Base-by-base conservation (phyloP, 805 yeast species). In the Lachancea sp. region DNA sequence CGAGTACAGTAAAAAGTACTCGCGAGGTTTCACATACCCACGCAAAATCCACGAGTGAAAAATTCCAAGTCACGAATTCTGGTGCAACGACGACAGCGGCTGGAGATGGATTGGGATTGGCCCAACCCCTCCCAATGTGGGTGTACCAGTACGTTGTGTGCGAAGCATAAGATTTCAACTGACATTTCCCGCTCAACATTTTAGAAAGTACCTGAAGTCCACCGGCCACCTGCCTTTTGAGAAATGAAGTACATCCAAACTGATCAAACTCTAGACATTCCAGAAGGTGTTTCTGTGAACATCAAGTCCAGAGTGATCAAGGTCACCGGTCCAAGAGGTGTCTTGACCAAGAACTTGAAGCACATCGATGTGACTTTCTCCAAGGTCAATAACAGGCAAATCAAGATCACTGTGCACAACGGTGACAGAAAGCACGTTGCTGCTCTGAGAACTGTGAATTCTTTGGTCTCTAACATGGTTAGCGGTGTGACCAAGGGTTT, bases 401-500 rank as follows among this genome's bases (percentile, higher is more conserved):
- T 92, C 74, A 84, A 83, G 75, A 78, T 92, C 68, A 77, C 88
- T 60, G 96, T 92, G 58, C 94, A 84, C 83, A 87, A 90, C 70
- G 98, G 97, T 77, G 96, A 87, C 84, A 86, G 97, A 81, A 90
- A 90, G 83, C 98, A 92, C 76, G 97, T 92, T 70, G 99, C 99
- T 70, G 84, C 96, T 67, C 78, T 92, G 70, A 89, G 97, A 80
- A 90, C 98, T 51, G 97, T 92, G 71, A 89, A 87, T 77, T 86
- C 97, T 55, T 76, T 92, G 69, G 78, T 92, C 63, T 68, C 86
- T 68, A 92, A 92, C 85, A 73, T 92, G 80, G 71, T 92, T 74
- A 85, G 84, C 58, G 99, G 99, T 84, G 98, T 92, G 69, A 92
- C 98, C 70, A 81, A 81, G 78, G 98, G 97, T 74, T 90, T 75